These are phyloP conservation scores for Breviolum minutum DNA, from an alignment of 73 alveolate species.

Conservation along the genomic window DNA sequence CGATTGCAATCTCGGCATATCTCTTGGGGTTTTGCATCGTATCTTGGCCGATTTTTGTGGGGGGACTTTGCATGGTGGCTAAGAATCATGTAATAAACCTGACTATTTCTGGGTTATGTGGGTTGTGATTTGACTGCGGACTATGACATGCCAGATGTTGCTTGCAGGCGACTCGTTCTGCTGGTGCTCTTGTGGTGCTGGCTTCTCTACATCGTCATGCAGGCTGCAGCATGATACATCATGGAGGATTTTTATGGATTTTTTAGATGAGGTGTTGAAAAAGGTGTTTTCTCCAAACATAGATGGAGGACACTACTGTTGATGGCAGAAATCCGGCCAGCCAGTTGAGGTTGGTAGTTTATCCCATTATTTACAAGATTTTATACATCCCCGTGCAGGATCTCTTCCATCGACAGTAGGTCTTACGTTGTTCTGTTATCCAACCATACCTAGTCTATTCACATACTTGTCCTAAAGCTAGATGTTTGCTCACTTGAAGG, in stretches of 20 bases:
- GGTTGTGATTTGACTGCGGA: neutral
- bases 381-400: no score
- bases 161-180: constrained; percentile 49
- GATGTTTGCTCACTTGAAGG: neutral
- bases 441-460: no score
- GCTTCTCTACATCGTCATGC: constrained; percentile 82
- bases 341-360: no score
- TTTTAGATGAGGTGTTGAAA: neutral
- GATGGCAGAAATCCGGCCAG: no score
- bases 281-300: neutral
- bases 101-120: neutral
- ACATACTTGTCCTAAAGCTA: neutral
- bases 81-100: neutral
- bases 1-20: neutral
- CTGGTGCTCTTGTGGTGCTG: constrained; percentile 87
- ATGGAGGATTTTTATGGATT: neutral
- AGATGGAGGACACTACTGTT: no score
- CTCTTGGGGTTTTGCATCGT: constrained; percentile 33
- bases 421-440: no score
- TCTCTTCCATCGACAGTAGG: no score
- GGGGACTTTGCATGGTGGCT: neutral
- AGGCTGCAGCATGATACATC: neutral
- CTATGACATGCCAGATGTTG: neutral
- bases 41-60: neutral
- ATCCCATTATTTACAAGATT: no score